Conservation (phyloP, 2,329 filamentous ascomycete species). For the Epichloe sibirici region DNA sequence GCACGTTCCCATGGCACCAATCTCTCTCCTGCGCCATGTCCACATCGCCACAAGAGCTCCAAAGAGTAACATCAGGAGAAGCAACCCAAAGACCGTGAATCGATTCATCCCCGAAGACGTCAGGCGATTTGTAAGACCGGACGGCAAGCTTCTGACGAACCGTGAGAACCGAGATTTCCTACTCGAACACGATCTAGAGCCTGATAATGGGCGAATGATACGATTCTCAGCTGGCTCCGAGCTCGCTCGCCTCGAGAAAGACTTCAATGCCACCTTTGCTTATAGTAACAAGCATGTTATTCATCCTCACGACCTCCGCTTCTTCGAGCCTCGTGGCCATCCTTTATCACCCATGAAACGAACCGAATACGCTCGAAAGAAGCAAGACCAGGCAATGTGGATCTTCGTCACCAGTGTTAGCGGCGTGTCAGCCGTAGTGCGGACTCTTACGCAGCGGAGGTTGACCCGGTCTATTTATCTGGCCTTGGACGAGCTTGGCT, state of each 20-base stretch:
- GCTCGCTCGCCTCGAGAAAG: slow-evolving; percentile 6
- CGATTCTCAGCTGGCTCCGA: slow-evolving; percentile 4
- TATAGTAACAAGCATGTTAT: slow-evolving; percentile 20
- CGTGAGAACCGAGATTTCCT: slow-evolving; percentile 17
- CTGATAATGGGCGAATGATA: slow-evolving; percentile 12
- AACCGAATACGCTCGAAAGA: slow-evolving; percentile 15
- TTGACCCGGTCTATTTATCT: slow-evolving; percentile 16
- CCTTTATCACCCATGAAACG: slow-evolving; percentile 17
- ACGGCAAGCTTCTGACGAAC: slow-evolving; percentile 18
- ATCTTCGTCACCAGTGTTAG: slow-evolving; percentile 13
- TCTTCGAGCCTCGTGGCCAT: slow-evolving; percentile 21
- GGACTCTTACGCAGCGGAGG: slow-evolving; percentile 13
- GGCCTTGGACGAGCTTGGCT: slow-evolving; percentile 16
- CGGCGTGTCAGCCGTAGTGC: slow-evolving; percentile 13
- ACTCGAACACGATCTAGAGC: slow-evolving; percentile 12
- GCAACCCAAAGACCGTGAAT: slow-evolving; percentile 2
- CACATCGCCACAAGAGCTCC: neutral
- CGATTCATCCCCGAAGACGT: slow-evolving; percentile 12
- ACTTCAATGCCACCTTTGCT: slow-evolving; percentile 14
- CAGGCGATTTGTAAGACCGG: slow-evolving; percentile 10
- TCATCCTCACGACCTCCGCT: slow-evolving; percentile 20
- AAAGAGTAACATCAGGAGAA: neutral
- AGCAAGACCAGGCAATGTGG: slow-evolving; percentile 20
- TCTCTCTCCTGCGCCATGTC: neutral
- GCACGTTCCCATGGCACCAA: neutral